Base-by-base conservation (phyloP, 2,329 filamentous ascomycete species). In the Colletotrichum agaves region DNA sequence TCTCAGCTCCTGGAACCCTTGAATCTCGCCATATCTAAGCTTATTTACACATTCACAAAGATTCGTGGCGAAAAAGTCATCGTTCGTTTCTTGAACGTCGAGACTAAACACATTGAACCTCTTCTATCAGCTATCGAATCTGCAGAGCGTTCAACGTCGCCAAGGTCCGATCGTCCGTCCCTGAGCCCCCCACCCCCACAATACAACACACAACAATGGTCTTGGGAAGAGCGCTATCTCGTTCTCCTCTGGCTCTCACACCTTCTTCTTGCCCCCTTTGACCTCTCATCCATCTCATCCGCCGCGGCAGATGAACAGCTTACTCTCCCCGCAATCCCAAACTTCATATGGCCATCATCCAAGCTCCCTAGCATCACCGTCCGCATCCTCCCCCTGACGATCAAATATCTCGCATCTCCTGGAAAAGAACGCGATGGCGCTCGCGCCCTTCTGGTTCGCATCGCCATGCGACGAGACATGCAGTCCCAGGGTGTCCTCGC, bases 1-100 rank as follows among this genome's bases (percentile, higher is more conserved):
- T 76, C 79, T 63, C 75, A 82, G 61, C 77, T 87, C 10, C 74
- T 88, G 13, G 79, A 83, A 21, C 85, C 90, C 1, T 79, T 93
- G 0, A 86, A 90, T 23, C 85, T 87, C 69, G 94, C 93, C 4
- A 89, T 97, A 62, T 93, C 91, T 77, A 88, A 87, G 69, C 83
- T 98, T 2, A 79, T 99, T 39, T 98, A 98, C 76, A 91, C 91
- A 0, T 91, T 99, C 69, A 98, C 94, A 84, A 99, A 99, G 80
- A 91, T 98, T 57, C 88, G 96, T 60, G 95, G 96, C 23, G 90
- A 96, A 76, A 98, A 98, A 78, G 91, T 99, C 58, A 91, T 99
- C 72, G 90, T 94, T 59, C 89, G 93, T 46, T 98, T 98, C 75
- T 83, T 99, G 71, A 95, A 92, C 76, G 97, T 96, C 71, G 96